Evolutionary conservation across 345 rosid species (phyloP).

Genomic region (Jatropha curcas): DNA sequence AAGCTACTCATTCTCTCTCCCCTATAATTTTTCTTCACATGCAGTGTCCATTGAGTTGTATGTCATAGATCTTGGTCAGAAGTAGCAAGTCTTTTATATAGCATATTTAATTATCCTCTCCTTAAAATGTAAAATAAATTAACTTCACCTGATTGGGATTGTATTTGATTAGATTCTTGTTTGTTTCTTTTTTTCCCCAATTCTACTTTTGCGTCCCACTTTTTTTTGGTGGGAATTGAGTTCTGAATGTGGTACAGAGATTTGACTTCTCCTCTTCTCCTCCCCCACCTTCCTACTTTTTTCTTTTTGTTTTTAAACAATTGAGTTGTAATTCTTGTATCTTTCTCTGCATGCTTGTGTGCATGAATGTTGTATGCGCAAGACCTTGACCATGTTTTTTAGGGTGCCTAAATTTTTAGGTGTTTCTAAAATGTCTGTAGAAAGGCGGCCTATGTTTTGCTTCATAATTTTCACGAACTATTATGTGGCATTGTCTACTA

Average conservation of each 20-base stretch:
- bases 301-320: not conserved
- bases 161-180: not conserved
- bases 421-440: not conserved
- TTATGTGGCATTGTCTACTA: not conserved
- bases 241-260: not conserved
- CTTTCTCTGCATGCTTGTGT: not conserved
- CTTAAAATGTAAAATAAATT: not conserved
- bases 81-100: not conserved
- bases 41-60: constrained; percentile 4
- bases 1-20: not conserved
- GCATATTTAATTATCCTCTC: not conserved
- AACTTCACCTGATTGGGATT: not conserved
- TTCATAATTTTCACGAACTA: not conserved
- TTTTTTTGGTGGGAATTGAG: not conserved
- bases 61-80: no score
- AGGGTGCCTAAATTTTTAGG: not conserved
- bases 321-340: not conserved
- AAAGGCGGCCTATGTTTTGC: not conserved
- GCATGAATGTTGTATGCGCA: not conserved
- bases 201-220: not conserved
- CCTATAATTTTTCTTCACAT: constrained; percentile 2
- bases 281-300: not conserved
- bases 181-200: not conserved
- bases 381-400: not conserved
- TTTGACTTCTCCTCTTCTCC: not conserved